A percentile compares a stretch with the other conserved stretches of the same genome.
These are phyloP conservation scores for Trypanosoma melophagium DNA, from an alignment of 208 protist species.

Conservation along the genomic window DNA sequence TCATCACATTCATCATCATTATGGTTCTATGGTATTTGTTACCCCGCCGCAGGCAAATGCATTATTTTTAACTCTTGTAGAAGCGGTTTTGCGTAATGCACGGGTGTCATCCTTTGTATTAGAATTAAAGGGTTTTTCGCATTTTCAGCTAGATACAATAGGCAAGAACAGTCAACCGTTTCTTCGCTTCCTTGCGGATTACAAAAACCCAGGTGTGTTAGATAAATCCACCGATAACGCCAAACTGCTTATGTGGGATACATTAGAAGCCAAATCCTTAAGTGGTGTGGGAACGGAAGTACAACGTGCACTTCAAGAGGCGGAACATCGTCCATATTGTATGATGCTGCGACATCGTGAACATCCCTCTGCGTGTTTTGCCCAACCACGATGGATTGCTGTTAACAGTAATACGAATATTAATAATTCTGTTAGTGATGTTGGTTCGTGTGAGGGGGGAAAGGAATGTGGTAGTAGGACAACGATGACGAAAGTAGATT, in stretches of 20 bases:
- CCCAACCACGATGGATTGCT: background rate
- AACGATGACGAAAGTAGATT: no score
- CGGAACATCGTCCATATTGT: slow-evolving; percentile 11
- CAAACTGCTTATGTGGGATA: background rate
- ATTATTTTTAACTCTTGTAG: no score
- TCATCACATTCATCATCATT: no score
- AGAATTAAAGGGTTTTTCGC: no score
- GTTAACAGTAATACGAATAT: background rate
- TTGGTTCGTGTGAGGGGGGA: no score
- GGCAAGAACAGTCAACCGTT: no score
- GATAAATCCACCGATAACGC: background rate
- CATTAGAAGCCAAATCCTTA: background rate
- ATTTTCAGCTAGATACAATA: no score
- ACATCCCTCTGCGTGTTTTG: background rate
- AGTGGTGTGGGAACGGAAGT: background rate
- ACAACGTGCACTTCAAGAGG: background rate
- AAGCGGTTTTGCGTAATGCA: no score
- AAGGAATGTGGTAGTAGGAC: no score
- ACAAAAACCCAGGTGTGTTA: background rate
- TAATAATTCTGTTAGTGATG: background rate
- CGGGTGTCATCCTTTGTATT: no score
- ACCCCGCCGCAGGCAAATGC: no score
- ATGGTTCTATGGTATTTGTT: no score
- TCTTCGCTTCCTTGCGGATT: background rate
- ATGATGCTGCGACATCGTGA: slow-evolving; percentile 18